phyloP scores from a whole-genome alignment of 164 flowering plant species.

The Echeveria elegans region DNA sequence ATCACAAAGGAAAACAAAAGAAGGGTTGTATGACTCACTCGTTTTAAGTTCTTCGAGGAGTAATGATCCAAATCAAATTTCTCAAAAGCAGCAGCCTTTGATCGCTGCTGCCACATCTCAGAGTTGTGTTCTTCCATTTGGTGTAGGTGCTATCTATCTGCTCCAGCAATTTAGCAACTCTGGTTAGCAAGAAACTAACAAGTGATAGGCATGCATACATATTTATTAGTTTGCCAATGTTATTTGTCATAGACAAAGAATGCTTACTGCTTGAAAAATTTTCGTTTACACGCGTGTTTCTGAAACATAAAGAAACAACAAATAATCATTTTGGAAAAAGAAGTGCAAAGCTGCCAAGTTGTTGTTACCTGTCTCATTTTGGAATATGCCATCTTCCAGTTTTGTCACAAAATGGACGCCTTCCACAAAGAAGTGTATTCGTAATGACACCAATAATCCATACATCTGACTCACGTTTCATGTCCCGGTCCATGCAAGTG shows the following conservation, averaged over 20 bases:
- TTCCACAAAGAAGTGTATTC: conserved; percentile 93
- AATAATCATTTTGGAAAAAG: neutral
- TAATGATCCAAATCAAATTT: conserved; percentile 91
- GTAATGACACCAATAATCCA: conserved; percentile 28
- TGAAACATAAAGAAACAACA: conserved; percentile 28
- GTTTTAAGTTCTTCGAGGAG: conserved; percentile 79
- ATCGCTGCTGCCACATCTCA: conserved; percentile 67
- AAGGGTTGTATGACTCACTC: conserved; percentile 48
- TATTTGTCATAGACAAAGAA: neutral
- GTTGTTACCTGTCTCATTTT: conserved; percentile 81
- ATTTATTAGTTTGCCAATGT: no score
- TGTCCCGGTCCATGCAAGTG: conserved; percentile 98
- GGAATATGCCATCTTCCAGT: conserved; percentile 98
- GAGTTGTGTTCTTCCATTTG: conserved; percentile 87
- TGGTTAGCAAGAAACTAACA: neutral
- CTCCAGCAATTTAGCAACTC: conserved; percentile 10
- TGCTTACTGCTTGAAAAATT: conserved; percentile 89
- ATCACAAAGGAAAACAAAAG: neutral
- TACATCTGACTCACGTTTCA: conserved; percentile 99
- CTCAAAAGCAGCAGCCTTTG: conserved; percentile 88
- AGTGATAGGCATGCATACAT: no score
- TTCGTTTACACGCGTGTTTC: conserved; percentile 77
- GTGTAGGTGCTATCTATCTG: conserved; percentile 95
- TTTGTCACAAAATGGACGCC: conserved; percentile 97
- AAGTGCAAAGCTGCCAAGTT: conserved; percentile 8